Evolutionary conservation across 257 asterid species (phyloP).

Genomic region (Solanum paucissectum): DNA sequence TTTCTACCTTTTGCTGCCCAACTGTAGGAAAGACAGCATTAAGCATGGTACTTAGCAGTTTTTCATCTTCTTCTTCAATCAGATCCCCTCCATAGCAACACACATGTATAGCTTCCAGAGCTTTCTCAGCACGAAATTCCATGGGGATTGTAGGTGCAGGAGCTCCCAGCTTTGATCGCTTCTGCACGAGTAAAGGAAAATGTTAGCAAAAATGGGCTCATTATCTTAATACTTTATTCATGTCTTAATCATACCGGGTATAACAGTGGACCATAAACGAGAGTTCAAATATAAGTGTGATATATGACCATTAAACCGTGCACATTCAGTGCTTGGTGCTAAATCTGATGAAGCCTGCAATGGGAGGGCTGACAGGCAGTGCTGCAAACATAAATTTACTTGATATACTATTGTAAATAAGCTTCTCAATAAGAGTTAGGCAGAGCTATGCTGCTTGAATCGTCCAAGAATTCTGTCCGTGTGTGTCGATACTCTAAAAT

Average conservation of each 20-base stretch:
- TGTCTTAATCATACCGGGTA: background rate
- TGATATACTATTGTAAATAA: background rate
- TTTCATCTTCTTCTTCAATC: constrained; percentile 67
- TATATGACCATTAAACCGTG: background rate
- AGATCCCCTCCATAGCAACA: constrained; percentile 64
- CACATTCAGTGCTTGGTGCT: background rate
- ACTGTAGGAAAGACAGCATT: constrained; percentile 63
- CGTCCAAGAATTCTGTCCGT: background rate
- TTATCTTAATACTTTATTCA: background rate
- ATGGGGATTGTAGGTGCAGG: constrained; percentile 58
- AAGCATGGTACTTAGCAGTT: constrained; percentile 47
- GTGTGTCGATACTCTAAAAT: background rate
- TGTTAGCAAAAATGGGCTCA: background rate
- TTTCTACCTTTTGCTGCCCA: constrained; percentile 36
- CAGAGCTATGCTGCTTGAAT: background rate
- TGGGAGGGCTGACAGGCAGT: background rate
- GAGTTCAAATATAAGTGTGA: background rate
- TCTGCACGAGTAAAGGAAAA: constrained; percentile 26
- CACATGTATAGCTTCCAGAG: constrained; percentile 75
- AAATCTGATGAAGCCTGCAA: background rate
- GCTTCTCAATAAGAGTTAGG: background rate
- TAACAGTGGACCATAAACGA: background rate
- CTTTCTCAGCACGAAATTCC: constrained; percentile 81
- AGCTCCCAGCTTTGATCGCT: constrained; percentile 40
- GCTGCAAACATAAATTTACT: background rate